Percentiles rank a stretch among this genome's conserved stretches.
phyloP scores from a whole-genome alignment of 768 basidiomycete genomes.

The Rhodosporidiobolus odoratus region DNA sequence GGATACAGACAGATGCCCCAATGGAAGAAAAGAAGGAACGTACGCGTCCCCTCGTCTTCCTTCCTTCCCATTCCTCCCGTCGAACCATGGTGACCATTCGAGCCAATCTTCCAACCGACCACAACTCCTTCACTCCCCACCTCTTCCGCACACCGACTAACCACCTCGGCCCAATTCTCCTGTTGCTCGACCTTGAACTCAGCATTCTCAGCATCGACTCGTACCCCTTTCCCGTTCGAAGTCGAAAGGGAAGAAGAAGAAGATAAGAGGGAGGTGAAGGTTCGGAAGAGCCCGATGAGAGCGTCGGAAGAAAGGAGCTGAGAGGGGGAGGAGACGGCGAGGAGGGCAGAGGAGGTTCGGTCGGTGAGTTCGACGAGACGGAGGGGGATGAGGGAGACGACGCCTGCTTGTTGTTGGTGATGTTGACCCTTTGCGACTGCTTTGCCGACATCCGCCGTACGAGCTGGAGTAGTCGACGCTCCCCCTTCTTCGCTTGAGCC shows the following conservation, averaged over 20 bases:
- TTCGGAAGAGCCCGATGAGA: conserved; percentile 65
- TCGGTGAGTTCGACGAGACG: conserved; percentile 85
- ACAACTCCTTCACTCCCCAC: conserved; percentile 67
- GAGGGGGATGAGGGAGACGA: conserved; percentile 61
- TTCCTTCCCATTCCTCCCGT: conserved; percentile 31
- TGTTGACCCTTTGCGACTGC: too few species aligned
- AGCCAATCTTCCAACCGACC: conserved; percentile 70
- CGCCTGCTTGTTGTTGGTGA: too few species aligned
- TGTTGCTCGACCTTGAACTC: conserved; percentile 70
- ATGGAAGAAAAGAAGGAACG: neutral
- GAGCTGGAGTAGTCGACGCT: neutral
- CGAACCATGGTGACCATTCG: neutral
- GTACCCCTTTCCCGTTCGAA: neutral
- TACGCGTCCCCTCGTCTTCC: conserved; percentile 5
- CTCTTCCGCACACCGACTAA: conserved; percentile 48
- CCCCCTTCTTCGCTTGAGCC: too few species aligned
- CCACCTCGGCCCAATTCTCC: conserved; percentile 64
- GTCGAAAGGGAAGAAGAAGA: conserved; percentile 51
- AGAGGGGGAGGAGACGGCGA: conserved; percentile 61
- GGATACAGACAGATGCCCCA: conserved; percentile 42
- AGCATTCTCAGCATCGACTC: conserved; percentile 47
- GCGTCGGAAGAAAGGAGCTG: conserved; percentile 67
- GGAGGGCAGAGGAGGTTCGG: conserved; percentile 79
- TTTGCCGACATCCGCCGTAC: neutral
- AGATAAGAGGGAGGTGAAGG: conserved; percentile 53